phyloP scores from a whole-genome alignment of 768 basidiomycete genomes.

The Phanerochaete carnosa region DNA sequence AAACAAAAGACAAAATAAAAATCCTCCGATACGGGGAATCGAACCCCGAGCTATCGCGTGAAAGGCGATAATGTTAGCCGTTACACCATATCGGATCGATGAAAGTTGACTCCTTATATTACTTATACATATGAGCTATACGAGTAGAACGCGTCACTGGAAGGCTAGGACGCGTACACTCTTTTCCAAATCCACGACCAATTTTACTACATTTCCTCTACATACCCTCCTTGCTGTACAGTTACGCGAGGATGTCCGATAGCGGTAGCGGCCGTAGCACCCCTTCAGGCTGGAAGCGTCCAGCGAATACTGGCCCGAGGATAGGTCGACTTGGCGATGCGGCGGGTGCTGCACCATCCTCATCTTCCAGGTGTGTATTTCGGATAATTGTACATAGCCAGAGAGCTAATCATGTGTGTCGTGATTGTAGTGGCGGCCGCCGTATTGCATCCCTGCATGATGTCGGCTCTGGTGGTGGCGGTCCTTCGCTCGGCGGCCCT shows the following conservation, averaged over 20 bases:
- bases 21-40: conserved; percentile 37
- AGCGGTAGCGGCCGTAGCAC: background rate
- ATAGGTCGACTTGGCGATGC: conserved; percentile 24
- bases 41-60: conserved; percentile 41
- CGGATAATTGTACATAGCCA: background rate
- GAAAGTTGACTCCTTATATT: background rate
- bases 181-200: background rate
- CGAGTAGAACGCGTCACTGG: background rate
- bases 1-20: background rate
- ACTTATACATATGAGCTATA: background rate
- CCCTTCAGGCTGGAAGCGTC: conserved; percentile 5
- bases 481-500: conserved; percentile 8
- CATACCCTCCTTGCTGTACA: background rate
- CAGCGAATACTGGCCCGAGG: conserved; percentile 9
- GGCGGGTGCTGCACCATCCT: conserved; percentile 11
- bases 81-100: conserved; percentile 34
- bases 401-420: background rate
- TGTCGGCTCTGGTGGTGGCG: conserved; percentile 9
- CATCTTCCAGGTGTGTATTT: conserved; percentile 12
- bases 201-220: background rate
- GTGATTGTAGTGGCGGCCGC: conserved; percentile 11
- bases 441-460: conserved; percentile 27
- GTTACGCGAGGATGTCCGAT: background rate
- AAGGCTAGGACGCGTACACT: background rate
- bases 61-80: conserved; percentile 38